Conservation (phyloP, 306 rosid genomes). For the Fragaria iinumae region DNA sequence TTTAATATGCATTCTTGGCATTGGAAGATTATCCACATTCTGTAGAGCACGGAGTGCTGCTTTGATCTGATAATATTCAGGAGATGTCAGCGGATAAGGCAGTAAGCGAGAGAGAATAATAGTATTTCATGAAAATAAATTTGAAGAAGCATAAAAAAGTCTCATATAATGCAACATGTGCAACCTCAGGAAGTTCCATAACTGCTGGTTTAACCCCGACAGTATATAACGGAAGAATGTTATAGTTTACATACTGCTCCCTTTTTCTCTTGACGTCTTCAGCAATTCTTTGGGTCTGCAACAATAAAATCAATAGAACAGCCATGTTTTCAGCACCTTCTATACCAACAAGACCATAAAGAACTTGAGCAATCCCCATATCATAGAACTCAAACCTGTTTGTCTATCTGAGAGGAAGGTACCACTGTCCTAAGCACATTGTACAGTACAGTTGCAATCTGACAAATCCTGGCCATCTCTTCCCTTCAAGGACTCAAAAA, state of each 20-base stretch:
- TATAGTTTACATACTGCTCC: slow-evolving; percentile 65
- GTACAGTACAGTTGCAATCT: slow-evolving; percentile 74
- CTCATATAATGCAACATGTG: slow-evolving; percentile 11
- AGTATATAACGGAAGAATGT: slow-evolving; percentile 86
- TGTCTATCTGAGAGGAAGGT: slow-evolving; percentile 34
- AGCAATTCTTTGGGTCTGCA: slow-evolving; percentile 63
- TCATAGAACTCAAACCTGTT: slow-evolving; percentile 47
- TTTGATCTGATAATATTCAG: slow-evolving; percentile 54
- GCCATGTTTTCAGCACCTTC: slow-evolving; percentile 10
- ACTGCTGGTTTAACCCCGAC: slow-evolving; percentile 80
- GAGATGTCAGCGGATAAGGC: slow-evolving; percentile 4
- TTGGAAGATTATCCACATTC: slow-evolving; percentile 68
- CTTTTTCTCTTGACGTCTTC: slow-evolving; percentile 60
- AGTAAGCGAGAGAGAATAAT: slow-evolving; percentile 3
- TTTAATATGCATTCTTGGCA: slow-evolving; percentile 49
- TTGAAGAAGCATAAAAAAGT: neutral
- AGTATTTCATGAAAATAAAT: neutral
- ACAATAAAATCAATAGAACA: slow-evolving; percentile 27
- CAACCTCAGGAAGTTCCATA: slow-evolving; percentile 93
- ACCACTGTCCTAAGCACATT: slow-evolving; percentile 71
- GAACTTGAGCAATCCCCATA: slow-evolving; percentile 20
- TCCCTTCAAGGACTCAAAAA: slow-evolving; percentile 57
- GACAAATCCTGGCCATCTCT: slow-evolving; percentile 80
- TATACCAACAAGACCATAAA: slow-evolving; percentile 12
- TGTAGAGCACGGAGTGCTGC: slow-evolving; percentile 68